Evolutionary conservation across 1,284 basidiomycete genomes (phyloP).

Genomic region (Cutaneotrichosporon mucoides): DNA sequence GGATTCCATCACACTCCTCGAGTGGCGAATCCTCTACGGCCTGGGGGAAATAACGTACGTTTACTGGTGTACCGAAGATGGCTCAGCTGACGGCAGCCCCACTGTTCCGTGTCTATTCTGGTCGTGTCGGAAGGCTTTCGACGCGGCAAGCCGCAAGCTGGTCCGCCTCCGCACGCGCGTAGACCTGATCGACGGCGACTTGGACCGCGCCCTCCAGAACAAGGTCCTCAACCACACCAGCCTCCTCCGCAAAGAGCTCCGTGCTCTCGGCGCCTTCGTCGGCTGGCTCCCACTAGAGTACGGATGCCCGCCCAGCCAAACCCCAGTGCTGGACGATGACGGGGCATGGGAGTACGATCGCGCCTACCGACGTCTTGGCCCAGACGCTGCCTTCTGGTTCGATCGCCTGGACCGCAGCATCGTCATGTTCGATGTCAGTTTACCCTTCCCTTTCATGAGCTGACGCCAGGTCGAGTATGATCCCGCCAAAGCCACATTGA

Average conservation of each 20-base stretch:
- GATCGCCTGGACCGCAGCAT: neutral
- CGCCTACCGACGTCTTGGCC: neutral
- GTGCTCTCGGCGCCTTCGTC: slow-evolving; percentile 5
- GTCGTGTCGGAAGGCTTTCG: neutral
- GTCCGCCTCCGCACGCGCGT: neutral
- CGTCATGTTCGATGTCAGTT: neutral
- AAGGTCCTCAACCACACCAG: neutral
- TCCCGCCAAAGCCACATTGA: neutral
- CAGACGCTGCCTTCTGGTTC: neutral
- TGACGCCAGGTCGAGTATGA: neutral
- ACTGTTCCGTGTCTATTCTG: neutral
- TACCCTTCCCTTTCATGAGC: neutral
- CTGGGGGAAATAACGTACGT: neutral
- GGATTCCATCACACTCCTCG: neutral
- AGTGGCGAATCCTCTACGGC: neutral
- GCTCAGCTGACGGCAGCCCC: neutral
- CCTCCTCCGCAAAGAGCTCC: neutral
- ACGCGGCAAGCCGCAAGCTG: neutral
- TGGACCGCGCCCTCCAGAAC: neutral
- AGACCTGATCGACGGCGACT: neutral
- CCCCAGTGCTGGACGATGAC: neutral
- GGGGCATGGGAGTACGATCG: neutral
- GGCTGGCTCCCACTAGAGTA: slow-evolving; percentile 11
- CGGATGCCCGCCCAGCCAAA: neutral
- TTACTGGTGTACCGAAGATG: neutral